Evolutionary conservation across 805 yeast species (phyloP), one percentile per base, ranked within the genome.

Genomic region (Alloascoidea africana): DNA sequence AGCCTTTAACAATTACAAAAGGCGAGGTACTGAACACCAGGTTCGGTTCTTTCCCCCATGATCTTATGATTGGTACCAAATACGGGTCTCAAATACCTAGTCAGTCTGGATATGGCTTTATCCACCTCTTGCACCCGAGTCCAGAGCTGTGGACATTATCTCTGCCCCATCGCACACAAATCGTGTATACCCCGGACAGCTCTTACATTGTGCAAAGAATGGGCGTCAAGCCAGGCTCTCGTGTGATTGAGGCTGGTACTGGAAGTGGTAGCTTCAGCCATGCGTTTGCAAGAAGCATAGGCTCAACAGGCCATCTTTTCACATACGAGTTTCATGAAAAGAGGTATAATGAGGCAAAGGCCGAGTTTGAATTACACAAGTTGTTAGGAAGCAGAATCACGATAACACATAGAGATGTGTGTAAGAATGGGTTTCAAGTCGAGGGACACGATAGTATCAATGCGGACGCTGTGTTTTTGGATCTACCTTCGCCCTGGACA

Each of bases 131-230:
- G 35, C 87, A 82, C 42, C 97, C 98, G 1, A 78, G 94, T 0
- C 87, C 99, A 0, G 99, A 91, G 56, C 60, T 91, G 16, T 91
- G 99, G 99, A 81, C 96, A 0, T 51, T 84, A n/a, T 83, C 96
- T 0, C 62, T 91, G 27, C 97, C 98, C 2, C 99, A 91, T 54
- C 68, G 99, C 56, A 91, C 99, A 0, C 99, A 91, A 60, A 91
- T 91, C 45, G 97, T 91, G 1, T 91, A 91, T 54, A 82, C 96
- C 0, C 94, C 94, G 5, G 99, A 91, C 55, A 81, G 96, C 2
- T 73, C 94, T 18, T 91, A 84, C 50, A 86, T 91, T 39, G 70
- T 83, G 44, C 95, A 89, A 54, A 62, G 95, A 48, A 60, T 91
- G 44, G 68, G 73, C 34, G 76, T 91, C 39, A 63, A 71, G 14